These are phyloP conservation scores for barley (Hordeum vulgare) DNA, from an alignment of 176 grass and related monocot genomes.

Conservation along the genomic window MorexV3_pseudomolecules_assembly NC_058523.1:54256331-54256830, in stretches of 20 bases:
- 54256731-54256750: slow-evolving; percentile 18
- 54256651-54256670: neutral
- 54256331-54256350: neutral
- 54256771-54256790: slow-evolving; percentile 8
- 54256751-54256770: neutral
- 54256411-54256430: neutral
- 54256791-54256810: neutral
- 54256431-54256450: neutral
- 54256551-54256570: neutral
- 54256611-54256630: neutral
- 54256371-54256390: neutral
- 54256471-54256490: neutral
- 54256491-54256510: neutral
- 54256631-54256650: neutral
- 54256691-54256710: slow-evolving; percentile 27
- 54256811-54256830: neutral
- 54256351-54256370: neutral
- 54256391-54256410: too few species aligned
- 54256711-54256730: slow-evolving; percentile 8
- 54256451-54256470: too few species aligned
- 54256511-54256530: neutral
- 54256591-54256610: neutral
- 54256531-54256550: neutral
- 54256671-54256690: neutral
- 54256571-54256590: neutral